Conservation (phyloP, 106 monocot genomes). For the Phalaenopsis aphrodite region DNA sequence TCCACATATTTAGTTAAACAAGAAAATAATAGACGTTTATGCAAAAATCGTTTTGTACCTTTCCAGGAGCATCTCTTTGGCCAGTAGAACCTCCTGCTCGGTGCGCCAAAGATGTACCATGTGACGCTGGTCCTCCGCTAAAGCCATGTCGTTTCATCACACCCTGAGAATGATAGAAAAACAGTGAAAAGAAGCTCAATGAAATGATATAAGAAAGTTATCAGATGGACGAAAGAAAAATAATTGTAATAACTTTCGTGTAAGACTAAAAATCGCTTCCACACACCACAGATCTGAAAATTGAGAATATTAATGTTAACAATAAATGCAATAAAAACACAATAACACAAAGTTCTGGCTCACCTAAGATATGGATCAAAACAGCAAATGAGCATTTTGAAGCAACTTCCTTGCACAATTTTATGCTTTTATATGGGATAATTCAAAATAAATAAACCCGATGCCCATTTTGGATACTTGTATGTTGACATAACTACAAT, state of each 20-base stretch:
- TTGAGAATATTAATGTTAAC: too few species aligned
- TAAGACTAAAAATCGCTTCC: too few species aligned
- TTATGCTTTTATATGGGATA: not conserved
- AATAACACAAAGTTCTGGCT: too few species aligned
- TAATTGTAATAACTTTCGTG: not conserved
- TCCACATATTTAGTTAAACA: not conserved
- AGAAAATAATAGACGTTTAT: not conserved
- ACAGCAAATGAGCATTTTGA: too few species aligned
- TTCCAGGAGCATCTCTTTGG: constrained; percentile 75
- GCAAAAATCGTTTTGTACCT: constrained; percentile 21
- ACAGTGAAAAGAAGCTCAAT: not conserved
- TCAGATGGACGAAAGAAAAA: not conserved
- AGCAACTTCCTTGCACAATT: not conserved
- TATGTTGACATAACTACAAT: too few species aligned
- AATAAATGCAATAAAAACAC: too few species aligned
- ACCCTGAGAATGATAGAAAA: constrained; percentile 33
- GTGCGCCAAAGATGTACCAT: constrained; percentile 72
- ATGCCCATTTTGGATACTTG: too few species aligned
- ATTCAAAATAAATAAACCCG: too few species aligned
- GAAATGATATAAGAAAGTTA: not conserved
- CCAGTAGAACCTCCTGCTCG: constrained; percentile 69
- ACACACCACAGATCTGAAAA: too few species aligned
- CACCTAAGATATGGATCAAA: too few species aligned
- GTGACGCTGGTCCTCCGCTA: constrained; percentile 58
- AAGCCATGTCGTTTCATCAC: constrained; percentile 68